These are phyloP conservation scores for Viridothelium virens DNA, from an alignment of 495 filamentous ascomycete genomes.

Conservation along the genomic window DNA sequence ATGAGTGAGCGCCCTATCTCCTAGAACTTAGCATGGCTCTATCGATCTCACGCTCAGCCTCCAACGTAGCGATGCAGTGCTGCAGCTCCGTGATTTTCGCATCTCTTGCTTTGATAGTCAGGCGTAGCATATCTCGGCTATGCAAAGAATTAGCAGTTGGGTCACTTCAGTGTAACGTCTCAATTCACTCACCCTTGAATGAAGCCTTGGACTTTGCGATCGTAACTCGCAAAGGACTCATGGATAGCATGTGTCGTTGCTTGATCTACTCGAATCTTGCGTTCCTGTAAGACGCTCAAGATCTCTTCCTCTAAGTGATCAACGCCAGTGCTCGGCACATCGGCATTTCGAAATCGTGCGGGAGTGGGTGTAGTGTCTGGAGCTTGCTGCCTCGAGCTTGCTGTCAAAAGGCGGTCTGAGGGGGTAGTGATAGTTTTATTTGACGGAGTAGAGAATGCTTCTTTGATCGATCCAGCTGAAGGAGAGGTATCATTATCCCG, in stretches of 20 bases:
- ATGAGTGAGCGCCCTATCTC: constrained; percentile 7
- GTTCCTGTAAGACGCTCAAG: neutral
- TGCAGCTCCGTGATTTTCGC: constrained; percentile 47
- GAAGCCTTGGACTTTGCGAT: constrained; percentile 49
- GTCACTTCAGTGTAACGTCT: neutral
- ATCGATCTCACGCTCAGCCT: constrained; percentile 47
- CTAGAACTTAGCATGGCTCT: constrained; percentile 27
- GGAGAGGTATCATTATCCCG: constrained; percentile 12
- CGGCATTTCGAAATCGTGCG: neutral
- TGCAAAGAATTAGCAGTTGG: constrained; percentile 4
- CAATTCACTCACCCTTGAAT: constrained; percentile 37
- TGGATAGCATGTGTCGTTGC: constrained; percentile 15
- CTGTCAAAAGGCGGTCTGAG: neutral
- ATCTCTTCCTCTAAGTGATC: constrained; percentile 2
- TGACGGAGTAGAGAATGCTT: constrained; percentile 19
- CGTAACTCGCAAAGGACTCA: constrained; percentile 47
- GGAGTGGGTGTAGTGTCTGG: constrained; percentile 12
- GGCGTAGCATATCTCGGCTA: constrained; percentile 51
- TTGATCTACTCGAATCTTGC: constrained; percentile 13
- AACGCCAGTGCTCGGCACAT: neutral
- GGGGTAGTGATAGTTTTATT: constrained; percentile 1
- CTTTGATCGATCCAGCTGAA: neutral
- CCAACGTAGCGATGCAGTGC: constrained; percentile 41
- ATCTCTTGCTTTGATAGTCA: constrained; percentile 55
- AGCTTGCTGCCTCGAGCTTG: constrained; percentile 6